A percentile compares a stretch with the other conserved stretches of the same genome.
These are phyloP conservation scores for Trichoderma reesei DNA, from an alignment of 495 filamentous ascomycete species.

Conservation along the genomic window DNA sequence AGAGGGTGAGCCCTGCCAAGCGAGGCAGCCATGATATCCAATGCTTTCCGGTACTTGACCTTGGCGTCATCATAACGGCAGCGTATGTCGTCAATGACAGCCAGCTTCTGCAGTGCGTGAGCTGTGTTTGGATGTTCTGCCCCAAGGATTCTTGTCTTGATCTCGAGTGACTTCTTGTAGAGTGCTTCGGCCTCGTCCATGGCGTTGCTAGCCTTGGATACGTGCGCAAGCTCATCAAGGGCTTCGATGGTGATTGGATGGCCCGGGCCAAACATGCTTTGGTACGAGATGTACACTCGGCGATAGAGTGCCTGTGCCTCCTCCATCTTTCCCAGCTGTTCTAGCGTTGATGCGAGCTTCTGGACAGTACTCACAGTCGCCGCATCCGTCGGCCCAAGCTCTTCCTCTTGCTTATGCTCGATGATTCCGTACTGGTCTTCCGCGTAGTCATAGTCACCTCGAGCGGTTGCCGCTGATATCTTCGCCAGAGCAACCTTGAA, in stretches of 20 bases:
- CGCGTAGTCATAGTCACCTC: constrained; percentile 4
- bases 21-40: neutral
- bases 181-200: constrained; percentile 10
- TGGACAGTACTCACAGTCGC: constrained; percentile 10
- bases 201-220: neutral
- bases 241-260: constrained; percentile 10
- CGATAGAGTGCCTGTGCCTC: constrained; percentile 10
- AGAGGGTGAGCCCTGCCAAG: neutral
- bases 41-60: neutral
- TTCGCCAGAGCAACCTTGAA: constrained; percentile 7
- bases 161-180: constrained; percentile 1
- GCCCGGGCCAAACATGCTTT: neutral
- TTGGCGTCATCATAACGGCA: neutral
- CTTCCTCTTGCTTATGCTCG: constrained; percentile 5
- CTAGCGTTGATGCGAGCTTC: constrained; percentile 6
- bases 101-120: neutral
- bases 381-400: constrained; percentile 8
- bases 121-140: constrained; percentile 11
- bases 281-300: constrained; percentile 9
- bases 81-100: constrained; percentile 1
- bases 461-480: neutral
- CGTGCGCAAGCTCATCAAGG: constrained; percentile 7
- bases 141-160: constrained; percentile 7
- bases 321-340: constrained; percentile 7
- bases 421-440: constrained; percentile 2